Conservation (phyloP, 1,284 basidiomycete genomes). For the Malassezia brasiliensis region DNA sequence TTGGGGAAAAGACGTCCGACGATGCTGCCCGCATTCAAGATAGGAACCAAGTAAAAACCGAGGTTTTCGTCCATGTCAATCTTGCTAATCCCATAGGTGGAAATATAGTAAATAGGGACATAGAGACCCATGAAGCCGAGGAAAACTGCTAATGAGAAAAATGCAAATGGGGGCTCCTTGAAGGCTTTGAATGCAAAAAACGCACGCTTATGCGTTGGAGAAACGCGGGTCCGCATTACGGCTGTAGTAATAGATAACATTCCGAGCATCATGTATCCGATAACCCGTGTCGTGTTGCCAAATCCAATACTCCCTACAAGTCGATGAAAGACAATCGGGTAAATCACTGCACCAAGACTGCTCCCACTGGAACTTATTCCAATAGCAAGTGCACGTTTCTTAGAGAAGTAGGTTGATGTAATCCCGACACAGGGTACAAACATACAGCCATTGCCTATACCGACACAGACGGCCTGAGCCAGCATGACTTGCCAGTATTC, state of each 20-base stretch:
- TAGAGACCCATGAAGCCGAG: constrained; percentile 31
- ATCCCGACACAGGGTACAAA: constrained; percentile 14
- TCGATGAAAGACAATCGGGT: constrained; percentile 17
- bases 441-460: constrained; percentile 9
- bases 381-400: constrained; percentile 1
- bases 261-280: constrained; percentile 17
- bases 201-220: background rate
- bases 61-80: constrained; percentile 2
- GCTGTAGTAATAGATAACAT: background rate
- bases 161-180: constrained; percentile 22
- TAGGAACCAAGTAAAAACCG: constrained; percentile 24
- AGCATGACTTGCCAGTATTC: constrained; percentile 9
- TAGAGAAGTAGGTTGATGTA: constrained; percentile 7
- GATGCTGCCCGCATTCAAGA: constrained; percentile 30
- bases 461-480: constrained; percentile 8
- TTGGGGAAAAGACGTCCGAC: constrained; percentile 48
- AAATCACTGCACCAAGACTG: constrained; percentile 20
- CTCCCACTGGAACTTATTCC: constrained; percentile 17
- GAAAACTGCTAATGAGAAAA: constrained; percentile 22
- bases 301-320: constrained; percentile 15
- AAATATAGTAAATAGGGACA: constrained; percentile 25
- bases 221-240: background rate
- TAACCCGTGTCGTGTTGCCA: constrained; percentile 14
- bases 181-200: constrained; percentile 7
- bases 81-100: background rate